A percentile compares a stretch with the other conserved stretches of the same genome.
phyloP scores from a whole-genome alignment of 2,329 filamentous ascomycete genomes.

The Atkinsonella hypoxylon region DNA sequence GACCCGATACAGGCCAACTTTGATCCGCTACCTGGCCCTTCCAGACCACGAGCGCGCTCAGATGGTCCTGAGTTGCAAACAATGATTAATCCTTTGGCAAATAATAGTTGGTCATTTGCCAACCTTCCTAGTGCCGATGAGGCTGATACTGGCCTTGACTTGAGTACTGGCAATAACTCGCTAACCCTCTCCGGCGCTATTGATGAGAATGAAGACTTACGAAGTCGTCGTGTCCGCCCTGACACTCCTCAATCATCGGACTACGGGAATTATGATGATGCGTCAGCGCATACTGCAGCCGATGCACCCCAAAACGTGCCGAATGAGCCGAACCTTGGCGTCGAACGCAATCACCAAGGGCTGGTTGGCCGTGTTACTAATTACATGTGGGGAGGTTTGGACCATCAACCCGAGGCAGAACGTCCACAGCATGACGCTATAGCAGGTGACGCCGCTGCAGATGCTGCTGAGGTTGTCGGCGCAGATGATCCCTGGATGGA shows the following conservation, averaged over 20 bases:
- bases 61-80: constrained; percentile 38
- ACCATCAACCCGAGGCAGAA: constrained; percentile 20
- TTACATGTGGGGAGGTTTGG: constrained; percentile 51
- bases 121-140: constrained; percentile 20
- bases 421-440: constrained; percentile 11
- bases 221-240: not conserved
- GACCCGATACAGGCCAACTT: constrained; percentile 5
- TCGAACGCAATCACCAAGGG: constrained; percentile 11
- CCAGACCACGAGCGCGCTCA: constrained; percentile 41
- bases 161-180: not conserved
- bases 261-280: constrained; percentile 3
- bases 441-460: too few relatives aligned
- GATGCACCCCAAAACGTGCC: constrained; percentile 6
- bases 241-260: not conserved
- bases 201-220: not conserved
- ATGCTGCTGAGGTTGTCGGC: constrained; percentile 21
- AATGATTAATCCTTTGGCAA: constrained; percentile 39
- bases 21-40: constrained; percentile 11
- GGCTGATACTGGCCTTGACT: constrained; percentile 4
- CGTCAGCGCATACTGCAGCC: constrained; percentile 1
- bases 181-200: not conserved
- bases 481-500: constrained; percentile 17
- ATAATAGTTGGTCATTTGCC: constrained; percentile 50
- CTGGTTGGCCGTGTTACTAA: constrained; percentile 32
- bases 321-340: constrained; percentile 6